phyloP scores from a whole-genome alignment of 2,329 filamentous ascomycete genomes.

The Alternaria triticimaculans region DNA sequence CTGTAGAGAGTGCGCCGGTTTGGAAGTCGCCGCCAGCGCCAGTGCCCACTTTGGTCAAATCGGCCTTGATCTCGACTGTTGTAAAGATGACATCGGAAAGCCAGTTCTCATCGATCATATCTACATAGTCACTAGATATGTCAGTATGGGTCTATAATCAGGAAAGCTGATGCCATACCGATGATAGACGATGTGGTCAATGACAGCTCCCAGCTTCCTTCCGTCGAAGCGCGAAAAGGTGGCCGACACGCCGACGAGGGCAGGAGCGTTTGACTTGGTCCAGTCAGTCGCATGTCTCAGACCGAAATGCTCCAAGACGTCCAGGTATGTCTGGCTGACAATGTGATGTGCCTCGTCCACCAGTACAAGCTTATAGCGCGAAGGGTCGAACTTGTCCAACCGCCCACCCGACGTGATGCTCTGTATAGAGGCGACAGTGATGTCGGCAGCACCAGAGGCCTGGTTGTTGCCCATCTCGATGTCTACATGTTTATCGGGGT shows the following conservation, averaged over 20 bases:
- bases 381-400: conserved; percentile 81
- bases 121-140: conserved; percentile 65
- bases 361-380: conserved; percentile 83
- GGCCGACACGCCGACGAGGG: conserved; percentile 89
- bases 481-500: conserved; percentile 81
- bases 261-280: conserved; percentile 42
- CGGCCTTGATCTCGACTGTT: conserved; percentile 82
- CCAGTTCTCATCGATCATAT: conserved; percentile 90
- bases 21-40: conserved; percentile 79
- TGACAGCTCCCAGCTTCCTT: conserved; percentile 78
- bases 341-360: conserved; percentile 99
- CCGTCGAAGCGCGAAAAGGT: conserved; percentile 83
- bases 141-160: conserved; percentile 4
- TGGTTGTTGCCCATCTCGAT: conserved; percentile 87
- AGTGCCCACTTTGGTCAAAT: conserved; percentile 74
- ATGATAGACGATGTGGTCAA: conserved; percentile 96
- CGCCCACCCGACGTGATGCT: conserved; percentile 80
- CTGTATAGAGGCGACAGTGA: conserved; percentile 89
- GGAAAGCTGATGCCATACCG: conserved; percentile 54
- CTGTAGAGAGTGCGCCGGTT: conserved; percentile 75
- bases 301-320: conserved; percentile 78
- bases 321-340: conserved; percentile 80
- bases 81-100: conserved; percentile 92
- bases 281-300: conserved; percentile 60
- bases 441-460: conserved; percentile 83